Conservation (phyloP, 192 early-diverging fungal species). For the Coemansia asiatica region DNA sequence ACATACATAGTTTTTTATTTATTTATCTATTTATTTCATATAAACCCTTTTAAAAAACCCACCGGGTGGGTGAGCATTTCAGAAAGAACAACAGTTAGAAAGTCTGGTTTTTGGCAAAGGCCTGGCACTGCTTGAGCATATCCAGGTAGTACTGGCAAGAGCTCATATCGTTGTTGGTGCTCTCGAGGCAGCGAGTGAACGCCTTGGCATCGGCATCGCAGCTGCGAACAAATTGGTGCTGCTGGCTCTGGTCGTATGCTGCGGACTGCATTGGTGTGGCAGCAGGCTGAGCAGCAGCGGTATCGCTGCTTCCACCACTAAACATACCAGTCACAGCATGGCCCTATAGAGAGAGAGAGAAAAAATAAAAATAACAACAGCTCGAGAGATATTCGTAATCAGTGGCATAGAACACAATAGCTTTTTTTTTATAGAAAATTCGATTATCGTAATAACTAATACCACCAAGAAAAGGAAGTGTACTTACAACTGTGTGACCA, state of each 20-base stretch:
- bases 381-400: background rate
- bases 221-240: constrained; percentile 33
- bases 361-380: background rate
- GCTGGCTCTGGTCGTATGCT: constrained; percentile 31
- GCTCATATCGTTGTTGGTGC: constrained; percentile 73
- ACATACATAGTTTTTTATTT: background rate
- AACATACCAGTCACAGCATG: constrained; percentile 50
- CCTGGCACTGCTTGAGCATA: constrained; percentile 86
- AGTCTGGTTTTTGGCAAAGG: constrained; percentile 18
- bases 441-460: background rate
- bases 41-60: background rate
- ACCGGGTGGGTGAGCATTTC: background rate
- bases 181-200: constrained; percentile 84
- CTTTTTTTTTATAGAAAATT: background rate
- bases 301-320: constrained; percentile 43
- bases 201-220: constrained; percentile 80
- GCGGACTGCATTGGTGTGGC: constrained; percentile 5
- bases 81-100: constrained; percentile 9
- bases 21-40: constrained; percentile 1
- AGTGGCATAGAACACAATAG: background rate
- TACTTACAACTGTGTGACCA: constrained; percentile 61
- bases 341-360: constrained; percentile 20
- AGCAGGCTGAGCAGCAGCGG: constrained; percentile 22
- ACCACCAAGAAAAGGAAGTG: background rate
- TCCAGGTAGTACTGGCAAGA: constrained; percentile 92